phyloP scores from a whole-genome alignment of 169 alveolate species.

The Eimeria maxima region DNA sequence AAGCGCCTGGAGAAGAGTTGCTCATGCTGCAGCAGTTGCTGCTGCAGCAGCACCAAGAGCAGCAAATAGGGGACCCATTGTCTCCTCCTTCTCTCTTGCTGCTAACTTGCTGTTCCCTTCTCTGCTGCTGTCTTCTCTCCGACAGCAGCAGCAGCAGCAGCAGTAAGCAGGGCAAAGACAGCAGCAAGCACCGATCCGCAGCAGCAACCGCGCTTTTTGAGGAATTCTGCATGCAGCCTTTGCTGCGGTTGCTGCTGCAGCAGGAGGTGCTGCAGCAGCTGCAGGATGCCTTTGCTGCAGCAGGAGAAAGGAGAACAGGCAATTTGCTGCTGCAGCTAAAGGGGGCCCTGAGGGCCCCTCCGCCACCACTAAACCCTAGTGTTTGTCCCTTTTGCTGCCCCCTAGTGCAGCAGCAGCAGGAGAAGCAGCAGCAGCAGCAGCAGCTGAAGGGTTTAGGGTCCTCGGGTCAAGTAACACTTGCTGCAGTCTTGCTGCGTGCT shows the following conservation, averaged over 20 bases:
- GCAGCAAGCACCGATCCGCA: neutral
- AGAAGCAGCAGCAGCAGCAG: conserved; percentile 35
- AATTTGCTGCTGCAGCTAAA: neutral
- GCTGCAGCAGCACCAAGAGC: neutral
- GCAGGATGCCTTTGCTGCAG: neutral
- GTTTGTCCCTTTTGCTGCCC: conserved; percentile 35
- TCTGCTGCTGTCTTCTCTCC: neutral
- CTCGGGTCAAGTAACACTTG: neutral
- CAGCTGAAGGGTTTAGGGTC: neutral
- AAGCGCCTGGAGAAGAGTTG: neutral
- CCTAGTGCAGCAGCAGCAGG: conserved; percentile 19
- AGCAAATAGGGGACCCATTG: neutral
- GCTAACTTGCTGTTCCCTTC: neutral
- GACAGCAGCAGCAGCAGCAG: conserved; percentile 44
- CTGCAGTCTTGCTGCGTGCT: neutral
- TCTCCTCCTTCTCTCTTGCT: conserved; percentile 25
- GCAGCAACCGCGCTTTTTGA: conserved; percentile 26
- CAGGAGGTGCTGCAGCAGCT: conserved; percentile 13
- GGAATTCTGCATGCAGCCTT: conserved; percentile 31
- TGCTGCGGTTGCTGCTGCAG: conserved; percentile 49
- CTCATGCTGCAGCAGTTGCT: neutral
- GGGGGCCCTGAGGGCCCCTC: neutral
- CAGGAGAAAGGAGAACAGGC: neutral
- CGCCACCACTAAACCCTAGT: neutral
- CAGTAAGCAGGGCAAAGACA: neutral